phyloP scores from a whole-genome alignment of 352 stramenopile genomes.

The Phytophthora niederhauseri region DNA sequence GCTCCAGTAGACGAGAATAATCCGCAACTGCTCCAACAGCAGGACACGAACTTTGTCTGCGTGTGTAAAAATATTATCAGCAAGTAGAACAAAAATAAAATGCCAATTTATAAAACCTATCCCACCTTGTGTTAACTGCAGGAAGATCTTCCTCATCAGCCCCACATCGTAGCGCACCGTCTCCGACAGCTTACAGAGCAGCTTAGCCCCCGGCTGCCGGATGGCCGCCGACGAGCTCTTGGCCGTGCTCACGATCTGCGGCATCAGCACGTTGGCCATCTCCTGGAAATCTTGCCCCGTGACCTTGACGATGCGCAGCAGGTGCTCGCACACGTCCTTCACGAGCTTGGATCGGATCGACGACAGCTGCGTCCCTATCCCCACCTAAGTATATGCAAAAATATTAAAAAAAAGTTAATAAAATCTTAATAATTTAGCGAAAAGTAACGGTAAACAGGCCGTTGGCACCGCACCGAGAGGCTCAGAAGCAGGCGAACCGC shows the following conservation, averaged over 20 bases:
- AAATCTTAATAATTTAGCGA: neutral
- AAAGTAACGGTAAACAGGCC: constrained; percentile 12
- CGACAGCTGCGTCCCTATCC: constrained; percentile 49
- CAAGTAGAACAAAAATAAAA: constrained; percentile 4
- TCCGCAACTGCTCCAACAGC: constrained; percentile 61
- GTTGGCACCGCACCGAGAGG: constrained; percentile 45
- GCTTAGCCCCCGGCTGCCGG: constrained; percentile 49
- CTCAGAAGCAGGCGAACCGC: constrained; percentile 44
- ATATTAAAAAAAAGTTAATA: constrained; percentile 9
- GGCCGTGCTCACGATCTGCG: constrained; percentile 51
- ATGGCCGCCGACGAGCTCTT: constrained; percentile 62
- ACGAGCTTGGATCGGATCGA: constrained; percentile 62
- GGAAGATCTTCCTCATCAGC: constrained; percentile 52
- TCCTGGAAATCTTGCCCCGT: constrained; percentile 54
- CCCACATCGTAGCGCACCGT: constrained; percentile 66
- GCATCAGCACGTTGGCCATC: constrained; percentile 62
- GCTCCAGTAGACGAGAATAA: constrained; percentile 61
- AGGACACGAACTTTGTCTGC: constrained; percentile 59
- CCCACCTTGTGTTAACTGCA: constrained; percentile 48
- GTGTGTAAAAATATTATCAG: constrained; percentile 6
- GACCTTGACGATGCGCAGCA: constrained; percentile 55
- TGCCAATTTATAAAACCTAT: no score
- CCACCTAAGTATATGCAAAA: constrained; percentile 27
- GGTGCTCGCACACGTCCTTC: constrained; percentile 48
- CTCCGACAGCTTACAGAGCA: constrained; percentile 64